Percentiles rank a stretch among this genome's conserved stretches.
Evolutionary conservation across 495 filamentous ascomycete genomes (phyloP).

Genomic region (Talaromyces adpressus): DNA sequence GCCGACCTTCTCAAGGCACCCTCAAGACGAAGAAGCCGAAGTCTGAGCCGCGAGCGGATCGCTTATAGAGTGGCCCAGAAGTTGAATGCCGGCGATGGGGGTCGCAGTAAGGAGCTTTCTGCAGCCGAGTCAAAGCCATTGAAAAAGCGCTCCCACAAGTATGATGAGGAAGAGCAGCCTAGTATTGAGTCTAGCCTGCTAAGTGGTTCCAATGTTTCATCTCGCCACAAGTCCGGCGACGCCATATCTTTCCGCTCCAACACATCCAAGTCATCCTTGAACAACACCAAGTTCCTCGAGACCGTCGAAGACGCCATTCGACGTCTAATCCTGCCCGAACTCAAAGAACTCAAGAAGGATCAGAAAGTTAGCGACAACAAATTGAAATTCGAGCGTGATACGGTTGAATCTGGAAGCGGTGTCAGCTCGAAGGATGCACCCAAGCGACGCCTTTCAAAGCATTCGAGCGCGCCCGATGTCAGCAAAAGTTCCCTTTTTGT

Average conservation of each 20-base stretch:
- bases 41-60: constrained; percentile 66
- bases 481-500: constrained; percentile 37
- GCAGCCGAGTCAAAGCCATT: constrained; percentile 51
- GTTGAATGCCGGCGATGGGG: constrained; percentile 41
- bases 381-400: constrained; percentile 54
- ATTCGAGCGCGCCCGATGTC: constrained; percentile 63
- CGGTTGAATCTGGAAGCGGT: constrained; percentile 52
- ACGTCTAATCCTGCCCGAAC: constrained; percentile 82
- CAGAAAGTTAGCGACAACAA: constrained; percentile 60
- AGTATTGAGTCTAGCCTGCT: constrained; percentile 69
- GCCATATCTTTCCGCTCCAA: constrained; percentile 69
- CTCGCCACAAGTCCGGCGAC: constrained; percentile 63
- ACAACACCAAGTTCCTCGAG: constrained; percentile 91
- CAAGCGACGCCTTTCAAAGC: constrained; percentile 56
- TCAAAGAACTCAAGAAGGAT: constrained; percentile 84
- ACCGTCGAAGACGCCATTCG: constrained; percentile 95
- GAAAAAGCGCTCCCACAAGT: constrained; percentile 54
- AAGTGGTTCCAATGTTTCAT: constrained; percentile 61
- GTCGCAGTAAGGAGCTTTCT: constrained; percentile 49
- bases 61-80: constrained; percentile 67
- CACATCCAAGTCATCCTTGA: constrained; percentile 79
- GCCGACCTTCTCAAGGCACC: constrained; percentile 60
- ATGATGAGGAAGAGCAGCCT: constrained; percentile 56
- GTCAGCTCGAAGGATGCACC: constrained; percentile 53
- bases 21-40: constrained; percentile 58